These are phyloP conservation scores for Mucor ambiguus DNA, from an alignment of 371 early-diverging fungal species.

Conservation along the genomic window DNA sequence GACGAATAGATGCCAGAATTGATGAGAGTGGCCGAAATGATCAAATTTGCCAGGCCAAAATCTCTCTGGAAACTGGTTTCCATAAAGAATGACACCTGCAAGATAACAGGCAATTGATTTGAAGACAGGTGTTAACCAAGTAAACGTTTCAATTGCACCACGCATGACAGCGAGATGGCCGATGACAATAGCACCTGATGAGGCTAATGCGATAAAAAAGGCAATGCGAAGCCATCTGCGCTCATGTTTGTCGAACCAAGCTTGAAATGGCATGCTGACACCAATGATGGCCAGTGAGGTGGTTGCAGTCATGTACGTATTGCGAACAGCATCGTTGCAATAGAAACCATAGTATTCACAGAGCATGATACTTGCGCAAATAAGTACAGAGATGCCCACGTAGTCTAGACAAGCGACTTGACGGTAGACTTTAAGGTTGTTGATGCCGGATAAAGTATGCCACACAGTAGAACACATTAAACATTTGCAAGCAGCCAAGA, in stretches of 20 bases:
- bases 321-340: slow-evolving; percentile 65
- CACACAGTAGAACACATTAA: slow-evolving; percentile 76
- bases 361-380: slow-evolving; percentile 67
- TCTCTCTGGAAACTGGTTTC: slow-evolving; percentile 73
- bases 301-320: slow-evolving; percentile 65
- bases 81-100: slow-evolving; percentile 61
- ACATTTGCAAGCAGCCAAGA: slow-evolving; percentile 69
- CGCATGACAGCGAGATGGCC: slow-evolving; percentile 56
- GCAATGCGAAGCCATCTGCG: slow-evolving; percentile 49
- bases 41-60: slow-evolving; percentile 79
- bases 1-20: slow-evolving; percentile 80
- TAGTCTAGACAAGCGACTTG: slow-evolving; percentile 76
- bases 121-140: slow-evolving; percentile 48
- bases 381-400: slow-evolving; percentile 79
- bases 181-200: slow-evolving; percentile 67
- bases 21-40: slow-evolving; percentile 73
- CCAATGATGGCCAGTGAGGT: slow-evolving; percentile 46
- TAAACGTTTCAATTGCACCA: slow-evolving; percentile 53
- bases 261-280: slow-evolving; percentile 48
- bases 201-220: slow-evolving; percentile 61
- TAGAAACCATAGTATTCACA: slow-evolving; percentile 75
- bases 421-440: slow-evolving; percentile 62
- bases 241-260: slow-evolving; percentile 51
- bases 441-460: slow-evolving; percentile 72
- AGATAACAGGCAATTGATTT: slow-evolving; percentile 47